Evolutionary conservation across 139 green algal species (phyloP).

Genomic region (Auxenochlorella pyrenoidosa): DNA sequence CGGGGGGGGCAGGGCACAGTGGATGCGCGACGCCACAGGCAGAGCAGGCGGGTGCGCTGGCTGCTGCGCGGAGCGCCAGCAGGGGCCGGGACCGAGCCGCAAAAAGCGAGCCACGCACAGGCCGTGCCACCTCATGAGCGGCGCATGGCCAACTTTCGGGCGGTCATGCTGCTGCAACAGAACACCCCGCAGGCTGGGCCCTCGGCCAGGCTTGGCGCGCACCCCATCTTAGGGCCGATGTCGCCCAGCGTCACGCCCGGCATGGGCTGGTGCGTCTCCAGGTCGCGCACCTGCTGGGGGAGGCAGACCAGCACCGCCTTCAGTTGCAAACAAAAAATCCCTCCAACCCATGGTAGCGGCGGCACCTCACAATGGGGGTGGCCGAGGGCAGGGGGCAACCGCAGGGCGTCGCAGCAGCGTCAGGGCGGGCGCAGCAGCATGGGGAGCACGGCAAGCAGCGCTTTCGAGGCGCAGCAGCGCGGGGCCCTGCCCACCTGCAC

Average conservation of each 20-base stretch:
- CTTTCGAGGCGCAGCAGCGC: not conserved
- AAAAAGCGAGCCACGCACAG: too few relatives aligned
- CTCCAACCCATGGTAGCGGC: too few relatives aligned
- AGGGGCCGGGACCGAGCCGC: not conserved
- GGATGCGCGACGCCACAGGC: not conserved
- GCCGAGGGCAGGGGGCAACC: too few relatives aligned
- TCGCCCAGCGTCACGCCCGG: constrained; percentile 91
- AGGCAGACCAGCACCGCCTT: not conserved
- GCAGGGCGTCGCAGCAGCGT: not conserved
- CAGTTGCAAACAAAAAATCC: too few relatives aligned
- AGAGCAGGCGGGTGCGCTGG: not conserved
- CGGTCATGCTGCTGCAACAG: not conserved
- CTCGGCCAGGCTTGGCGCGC: not conserved
- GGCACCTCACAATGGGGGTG: not conserved
- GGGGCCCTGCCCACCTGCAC: constrained; percentile 46
- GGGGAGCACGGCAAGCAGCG: too few relatives aligned
- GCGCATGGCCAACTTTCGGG: too few relatives aligned
- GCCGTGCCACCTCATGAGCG: too few relatives aligned
- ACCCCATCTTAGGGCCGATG: constrained; percentile 95
- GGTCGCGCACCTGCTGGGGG: constrained; percentile 72
- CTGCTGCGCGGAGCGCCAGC: too few relatives aligned
- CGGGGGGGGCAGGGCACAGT: not conserved
- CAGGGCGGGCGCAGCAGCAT: too few relatives aligned
- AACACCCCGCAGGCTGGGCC: not conserved
- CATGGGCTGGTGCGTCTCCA: constrained; percentile 86